Conservation (phyloP, 345 rosid genomes). For the Kernera saxatilis region DNA sequence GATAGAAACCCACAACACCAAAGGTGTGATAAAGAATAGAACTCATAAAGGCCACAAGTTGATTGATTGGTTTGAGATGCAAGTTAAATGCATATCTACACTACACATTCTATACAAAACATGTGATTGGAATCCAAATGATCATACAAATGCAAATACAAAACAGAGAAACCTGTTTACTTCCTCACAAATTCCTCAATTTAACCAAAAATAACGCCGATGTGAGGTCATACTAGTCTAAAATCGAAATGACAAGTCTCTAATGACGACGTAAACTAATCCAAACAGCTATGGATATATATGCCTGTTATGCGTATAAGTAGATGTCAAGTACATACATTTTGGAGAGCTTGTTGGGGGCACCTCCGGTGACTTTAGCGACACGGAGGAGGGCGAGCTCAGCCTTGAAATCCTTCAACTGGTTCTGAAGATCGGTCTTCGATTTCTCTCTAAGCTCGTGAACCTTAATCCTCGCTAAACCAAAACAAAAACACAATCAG, state of each 20-base stretch:
- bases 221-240: not conserved
- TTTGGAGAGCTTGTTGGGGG: constrained; percentile 64
- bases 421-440: constrained; percentile 43
- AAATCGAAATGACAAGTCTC: not conserved
- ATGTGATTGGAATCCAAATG: not conserved
- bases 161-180: not conserved
- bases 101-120: not conserved
- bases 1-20: not conserved
- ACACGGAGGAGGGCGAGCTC: constrained; percentile 64
- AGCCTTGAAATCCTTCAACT: constrained; percentile 46
- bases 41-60: not conserved
- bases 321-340: constrained; percentile 27
- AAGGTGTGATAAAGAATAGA: not conserved
- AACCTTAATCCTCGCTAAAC: constrained; percentile 49
- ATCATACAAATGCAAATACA: not conserved
- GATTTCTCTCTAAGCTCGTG: constrained; percentile 52
- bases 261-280: not conserved
- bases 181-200: not conserved
- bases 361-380: constrained; percentile 65
- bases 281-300: not conserved
- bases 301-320: not conserved
- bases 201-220: not conserved
- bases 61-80: not conserved
- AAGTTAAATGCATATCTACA: not conserved
- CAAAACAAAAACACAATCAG: not conserved